Evolutionary conservation across 768 basidiomycete genomes (phyloP), one percentile per base, ranked within the genome.

Genomic region (Boletus vinaceobasis): DNA sequence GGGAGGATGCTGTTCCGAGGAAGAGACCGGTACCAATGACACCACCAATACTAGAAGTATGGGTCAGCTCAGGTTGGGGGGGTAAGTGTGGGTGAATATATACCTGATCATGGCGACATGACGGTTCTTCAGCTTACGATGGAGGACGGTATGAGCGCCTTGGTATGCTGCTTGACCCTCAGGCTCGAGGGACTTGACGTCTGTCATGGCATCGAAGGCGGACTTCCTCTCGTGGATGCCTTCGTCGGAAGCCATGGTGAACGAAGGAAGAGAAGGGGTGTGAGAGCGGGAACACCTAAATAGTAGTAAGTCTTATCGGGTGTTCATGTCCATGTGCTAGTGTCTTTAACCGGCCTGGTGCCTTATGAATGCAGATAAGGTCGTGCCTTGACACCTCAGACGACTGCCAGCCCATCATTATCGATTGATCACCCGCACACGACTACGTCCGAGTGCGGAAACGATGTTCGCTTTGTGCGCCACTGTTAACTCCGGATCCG

Each of bases 11-110:
- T 1, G 71, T 67, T 9, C 69, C 71, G 11, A 73, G 68, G 59
- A 74, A 72, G 15, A 75, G 63, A 31, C 70, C 66, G 0, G 77
- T 77, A 23, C 78, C 78, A 11, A 77, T 77, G 43, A 76, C 77
- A 53, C 75, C 71, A 38, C 65, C 69, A 0, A 71, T 65, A 58
- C 68, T 69, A 44, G 5, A 43, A 17, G 15, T n/a, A 11, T 13
- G 11, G 17, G 23, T 63, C 2, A 27, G 27, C 17, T 7, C 10
- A 17, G 35, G 7, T 7, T 14, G 11, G 5, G 19, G 15, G 1
- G 2, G 33, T 31, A 11, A 11, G 29, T 5, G 5, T 3, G 17
- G 19, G 38, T 7, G 14, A n/a, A 21, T 4, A 19, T 31, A 14
- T 33, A 66, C 70, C 69, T 69, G n/a, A 72, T 74, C 71, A 72